Evolutionary conservation across 2,329 filamentous ascomycete species (phyloP), one percentile per base, ranked within the genome.

Genomic region (Phyllosticta paracitricarpa): DNA sequence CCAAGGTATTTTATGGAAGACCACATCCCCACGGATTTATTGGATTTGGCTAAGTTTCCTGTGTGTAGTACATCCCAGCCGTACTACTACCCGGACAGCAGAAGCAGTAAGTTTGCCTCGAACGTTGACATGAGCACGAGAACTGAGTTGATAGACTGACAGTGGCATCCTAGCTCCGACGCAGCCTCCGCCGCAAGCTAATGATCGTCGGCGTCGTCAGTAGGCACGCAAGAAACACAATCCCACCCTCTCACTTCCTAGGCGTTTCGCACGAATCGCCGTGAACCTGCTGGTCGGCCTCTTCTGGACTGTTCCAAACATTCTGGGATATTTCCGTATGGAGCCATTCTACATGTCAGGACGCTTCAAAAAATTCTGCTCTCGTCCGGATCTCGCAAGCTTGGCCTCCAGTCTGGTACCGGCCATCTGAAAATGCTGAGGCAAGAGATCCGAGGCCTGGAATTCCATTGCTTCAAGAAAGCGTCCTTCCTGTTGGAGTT

Each of bases 1-100:
- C 69, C 72, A 70, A 75, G 73, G 73, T 75, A 75, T 75, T 75
- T 74, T 51, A 51, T 57, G 55, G 60, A 61, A 57, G 59, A 58
- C 26, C 60, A 55, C 19, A 61, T 61, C 26, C 55, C 55, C 30
- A 54, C 60, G 56, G 60, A 61, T 54, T 40, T 61, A 40, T 61
- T 61, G 59, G 59, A 61, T 54, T 61, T 61, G 55, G 60, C 60
- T 61, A 61, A 61, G 56, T 61, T 61, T 61, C 59, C 60, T 51
- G 33, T 40, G 33, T 58, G 51, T 61, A 61, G 60, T 58, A 58
- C 60, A 51, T 58, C 56, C 24, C 60, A 58, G 26, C 51, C 53
- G 60, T 61, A 61, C 60, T 61, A 61, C 60, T 61, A 61, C 51
- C 55, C 60, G 28, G 60, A 61, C 35, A 58, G 60, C 60, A 61